A percentile compares a stretch with the other conserved stretches of the same genome.
Conservation (phyloP, 2,329 filamentous ascomycete species). For the Rutstroemia sp. region DNA sequence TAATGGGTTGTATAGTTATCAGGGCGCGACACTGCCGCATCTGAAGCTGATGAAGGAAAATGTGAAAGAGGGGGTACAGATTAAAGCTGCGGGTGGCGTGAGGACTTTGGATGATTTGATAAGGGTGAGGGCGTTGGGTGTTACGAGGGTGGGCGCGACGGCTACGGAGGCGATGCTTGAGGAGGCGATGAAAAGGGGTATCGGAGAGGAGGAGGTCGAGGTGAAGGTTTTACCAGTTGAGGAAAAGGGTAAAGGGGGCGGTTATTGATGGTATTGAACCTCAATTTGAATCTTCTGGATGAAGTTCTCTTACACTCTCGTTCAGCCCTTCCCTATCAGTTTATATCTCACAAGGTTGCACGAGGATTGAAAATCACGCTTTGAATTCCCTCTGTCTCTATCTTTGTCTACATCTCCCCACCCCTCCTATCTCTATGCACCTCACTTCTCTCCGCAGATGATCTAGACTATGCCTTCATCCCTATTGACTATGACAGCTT, state of each 20-base stretch:
- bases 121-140: conserved; percentile 45
- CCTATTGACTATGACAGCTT: too few relatives aligned
- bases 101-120: conserved; percentile 49
- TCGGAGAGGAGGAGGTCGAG: conserved; percentile 25
- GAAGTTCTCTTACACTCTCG: too few relatives aligned
- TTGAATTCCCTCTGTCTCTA: neutral
- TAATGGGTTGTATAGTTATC: conserved; percentile 44
- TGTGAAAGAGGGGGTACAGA: conserved; percentile 37
- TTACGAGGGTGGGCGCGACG: conserved; percentile 48
- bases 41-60: conserved; percentile 47
- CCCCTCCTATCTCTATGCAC: neutral
- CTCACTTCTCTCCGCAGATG: neutral
- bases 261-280: neutral
- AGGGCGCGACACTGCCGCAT: conserved; percentile 44
- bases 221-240: conserved; percentile 12
- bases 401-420: neutral
- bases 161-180: conserved; percentile 47
- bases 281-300: too few relatives aligned
- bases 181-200: conserved; percentile 44
- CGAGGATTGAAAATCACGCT: too few relatives aligned
- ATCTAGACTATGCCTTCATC: too few relatives aligned
- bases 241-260: neutral
- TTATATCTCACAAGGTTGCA: too few relatives aligned
- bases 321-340: too few relatives aligned
- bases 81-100: conserved; percentile 53